Base-by-base conservation (phyloP, 2,329 filamentous ascomycete species). In the Botrytis porri region DNA sequence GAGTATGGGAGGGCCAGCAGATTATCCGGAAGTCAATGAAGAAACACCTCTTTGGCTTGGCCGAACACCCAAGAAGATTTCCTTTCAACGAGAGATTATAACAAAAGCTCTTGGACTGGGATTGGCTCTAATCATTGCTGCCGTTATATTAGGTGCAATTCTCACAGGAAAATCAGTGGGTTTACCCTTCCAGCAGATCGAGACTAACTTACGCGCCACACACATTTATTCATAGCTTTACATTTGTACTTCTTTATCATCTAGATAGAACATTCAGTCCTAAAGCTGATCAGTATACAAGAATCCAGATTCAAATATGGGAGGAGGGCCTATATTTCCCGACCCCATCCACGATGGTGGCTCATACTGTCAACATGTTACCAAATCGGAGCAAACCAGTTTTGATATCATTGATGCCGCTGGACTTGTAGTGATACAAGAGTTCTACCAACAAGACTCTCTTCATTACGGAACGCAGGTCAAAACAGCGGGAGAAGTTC, bases 1-100 rank as follows among this genome's bases (percentile, higher is more conserved):
- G 74, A 79, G 78, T 74, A 80, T 80, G 79, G 79, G 79, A n/a
- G 63, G 72, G 22, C 76, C 77, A 43, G 60, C 57, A 2, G 71
- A 75, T 62, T 67, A 73, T 25, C 71, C 74, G 29, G 73, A 74
- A 48, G n/a, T 32, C 29, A 32, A 48, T 25, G 80, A 79, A 70
- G 77, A 64, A 62, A 78, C 75, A 20, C 77, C 78, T 4, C 72
- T 80, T 60, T 75, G 73, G 39, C 74, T 59, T 25, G 22, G 62
- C 51, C 71, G 75, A 48, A 66, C 43, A 43, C 57, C 29, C 25
- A 71, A 61, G 59, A 66, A 54, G 20, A 18, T 29, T 39, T 70
- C 71, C 18, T 72, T 43, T 62, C 48, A 63, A 25, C 73, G 76
- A 69, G 66, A 35, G 3, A 22, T 73, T 22, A 54, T 77, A 54